phyloP scores from a whole-genome alignment of 176 grass and related monocot genomes.

The Hyparrhenia diplandra region DNA sequence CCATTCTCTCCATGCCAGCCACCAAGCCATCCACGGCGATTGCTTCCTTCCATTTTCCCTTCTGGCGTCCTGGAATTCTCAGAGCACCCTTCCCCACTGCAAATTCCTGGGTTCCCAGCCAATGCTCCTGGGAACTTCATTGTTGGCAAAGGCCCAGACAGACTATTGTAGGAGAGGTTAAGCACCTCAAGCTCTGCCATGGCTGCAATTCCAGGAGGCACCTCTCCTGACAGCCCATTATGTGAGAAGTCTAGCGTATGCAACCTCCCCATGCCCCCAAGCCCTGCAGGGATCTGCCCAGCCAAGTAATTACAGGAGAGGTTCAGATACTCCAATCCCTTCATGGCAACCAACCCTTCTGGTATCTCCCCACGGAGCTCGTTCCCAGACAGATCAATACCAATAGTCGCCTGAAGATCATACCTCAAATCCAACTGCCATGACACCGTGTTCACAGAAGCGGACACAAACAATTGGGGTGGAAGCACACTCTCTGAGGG shows the following conservation, averaged over 20 bases:
- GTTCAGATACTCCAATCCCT: constrained; percentile 86
- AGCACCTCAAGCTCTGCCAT: constrained; percentile 63
- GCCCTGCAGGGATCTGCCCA: constrained; percentile 58
- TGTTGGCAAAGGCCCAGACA: constrained; percentile 69
- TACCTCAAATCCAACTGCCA: constrained; percentile 63
- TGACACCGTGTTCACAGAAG: constrained; percentile 17
- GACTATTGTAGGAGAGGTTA: constrained; percentile 86
- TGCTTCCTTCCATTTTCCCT: constrained; percentile 33
- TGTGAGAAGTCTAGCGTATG: constrained; percentile 78
- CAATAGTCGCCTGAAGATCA: constrained; percentile 47
- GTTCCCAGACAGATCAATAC: constrained; percentile 80
- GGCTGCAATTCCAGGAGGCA: constrained; percentile 60
- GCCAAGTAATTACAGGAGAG: constrained; percentile 74
- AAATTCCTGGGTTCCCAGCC: constrained; percentile 67
- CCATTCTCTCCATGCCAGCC: constrained; percentile 50
- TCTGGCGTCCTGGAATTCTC: constrained; percentile 35
- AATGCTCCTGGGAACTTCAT: constrained; percentile 80
- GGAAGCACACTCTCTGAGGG: constrained; percentile 12
- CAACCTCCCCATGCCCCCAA: constrained; percentile 60
- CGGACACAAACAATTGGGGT: constrained; percentile 43
- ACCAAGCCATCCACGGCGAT: constrained; percentile 31
- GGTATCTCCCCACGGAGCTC: constrained; percentile 70
- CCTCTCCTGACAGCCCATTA: constrained; percentile 72
- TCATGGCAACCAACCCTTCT: constrained; percentile 56
- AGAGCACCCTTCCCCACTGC: constrained; percentile 45